Evolutionary conservation across 257 asterid species (phyloP), one percentile per base, ranked within the genome.

Genomic region (Mitragyna speciosa): DNA sequence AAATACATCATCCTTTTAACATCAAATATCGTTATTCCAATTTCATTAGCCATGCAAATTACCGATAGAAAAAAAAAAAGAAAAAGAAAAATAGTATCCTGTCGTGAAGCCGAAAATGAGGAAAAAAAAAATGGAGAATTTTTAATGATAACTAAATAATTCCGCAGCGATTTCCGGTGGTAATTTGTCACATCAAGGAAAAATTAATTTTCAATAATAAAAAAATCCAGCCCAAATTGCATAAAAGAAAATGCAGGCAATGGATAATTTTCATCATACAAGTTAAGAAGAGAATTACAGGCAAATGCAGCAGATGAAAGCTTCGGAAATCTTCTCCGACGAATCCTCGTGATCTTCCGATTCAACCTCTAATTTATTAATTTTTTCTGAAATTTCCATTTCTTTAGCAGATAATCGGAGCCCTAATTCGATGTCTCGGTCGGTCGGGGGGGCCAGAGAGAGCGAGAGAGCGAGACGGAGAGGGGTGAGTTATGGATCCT

Each of bases 291-390:
- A 52, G 61, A 65, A 79, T 79, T 89, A 89, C 93, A 87, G 84
- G 85, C 93, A 87, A 83, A 89, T 67, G 56, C 93, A 84, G 87
- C 93, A 89, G 66, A 76, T 72, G 68, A 89, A 89, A n/a, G 89
- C 78, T 51, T 87, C 87, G 10, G 73, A n/a, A n/a, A n/a, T n/a
- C n/a, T n/a, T n/a, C n/a, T n/a, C n/a, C n/a, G n/a, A 82, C 66
- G 81, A 84, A 15, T 61, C 87, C 0, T 71, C 87, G 41, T 76
- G 82, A 16, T 39, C 85, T n/a, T 77, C 71, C 0, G 73, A 49
- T 59, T 76, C 79, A 30, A 73, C 56, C 65, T 71, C 72, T 36
- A 80, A 41, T 70, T 75, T 75, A 65, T 45, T 54, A 26, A 75
- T 59, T 16, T 52, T 33, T 8, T 80, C 76, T 1, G 80, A 74